Evolutionary conservation across 352 stramenopile genomes (phyloP).

Genomic region (Pythium pyrilobum): DNA sequence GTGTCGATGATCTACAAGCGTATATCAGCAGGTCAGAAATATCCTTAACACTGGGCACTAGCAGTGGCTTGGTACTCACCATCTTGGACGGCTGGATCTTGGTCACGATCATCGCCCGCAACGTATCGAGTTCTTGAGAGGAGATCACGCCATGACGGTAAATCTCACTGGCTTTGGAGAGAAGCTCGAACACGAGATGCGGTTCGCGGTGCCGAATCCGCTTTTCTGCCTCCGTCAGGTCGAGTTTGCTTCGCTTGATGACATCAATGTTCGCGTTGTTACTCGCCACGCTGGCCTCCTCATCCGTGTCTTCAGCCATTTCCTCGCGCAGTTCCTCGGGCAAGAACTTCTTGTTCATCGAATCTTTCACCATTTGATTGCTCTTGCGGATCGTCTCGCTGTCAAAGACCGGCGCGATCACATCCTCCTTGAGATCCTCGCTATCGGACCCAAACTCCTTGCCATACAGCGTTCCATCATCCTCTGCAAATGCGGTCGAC

Average conservation of each 20-base stretch:
- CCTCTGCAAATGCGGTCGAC: slow-evolving; percentile 66
- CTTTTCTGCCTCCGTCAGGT: slow-evolving; percentile 76
- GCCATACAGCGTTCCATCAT: slow-evolving; percentile 79
- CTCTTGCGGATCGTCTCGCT: slow-evolving; percentile 51
- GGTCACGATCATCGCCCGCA: slow-evolving; percentile 73
- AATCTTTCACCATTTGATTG: slow-evolving; percentile 72
- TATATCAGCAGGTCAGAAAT: background rate
- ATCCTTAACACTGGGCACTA: no score
- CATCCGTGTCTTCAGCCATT: background rate
- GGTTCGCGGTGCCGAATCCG: slow-evolving; percentile 79
- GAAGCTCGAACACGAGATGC: slow-evolving; percentile 74
- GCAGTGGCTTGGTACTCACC: slow-evolving; percentile 40
- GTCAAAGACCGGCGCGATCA: slow-evolving; percentile 48
- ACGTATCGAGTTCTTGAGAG: slow-evolving; percentile 65
- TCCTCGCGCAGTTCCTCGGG: slow-evolving; percentile 40
- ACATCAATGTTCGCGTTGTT: slow-evolving; percentile 74
- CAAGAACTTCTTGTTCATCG: slow-evolving; percentile 82
- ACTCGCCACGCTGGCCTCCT: slow-evolving; percentile 37
- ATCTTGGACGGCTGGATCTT: slow-evolving; percentile 82
- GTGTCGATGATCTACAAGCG: slow-evolving; percentile 61
- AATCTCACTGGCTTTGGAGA: slow-evolving; percentile 81
- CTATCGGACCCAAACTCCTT: slow-evolving; percentile 63
- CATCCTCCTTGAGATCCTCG: slow-evolving; percentile 47
- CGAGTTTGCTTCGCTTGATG: slow-evolving; percentile 77
- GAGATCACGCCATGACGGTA: slow-evolving; percentile 79